A percentile compares a stretch with the other conserved stretches of the same genome.
Evolutionary conservation across 768 basidiomycete species (phyloP).

Genomic region (Tylopilus sp.): DNA sequence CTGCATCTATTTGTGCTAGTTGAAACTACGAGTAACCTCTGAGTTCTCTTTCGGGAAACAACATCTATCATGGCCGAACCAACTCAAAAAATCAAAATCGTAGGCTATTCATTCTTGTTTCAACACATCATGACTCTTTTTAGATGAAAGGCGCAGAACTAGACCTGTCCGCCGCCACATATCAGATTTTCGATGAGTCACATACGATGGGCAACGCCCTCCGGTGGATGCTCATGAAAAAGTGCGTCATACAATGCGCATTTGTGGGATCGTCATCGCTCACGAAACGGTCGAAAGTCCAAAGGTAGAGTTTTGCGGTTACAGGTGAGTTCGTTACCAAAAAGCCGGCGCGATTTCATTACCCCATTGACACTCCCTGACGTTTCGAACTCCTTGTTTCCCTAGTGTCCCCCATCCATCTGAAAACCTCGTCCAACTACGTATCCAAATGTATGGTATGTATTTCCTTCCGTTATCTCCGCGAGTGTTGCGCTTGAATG

Average conservation of each 20-base stretch:
- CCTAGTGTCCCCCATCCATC: constrained; percentile 82
- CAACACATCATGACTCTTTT: constrained; percentile 10
- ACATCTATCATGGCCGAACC: constrained; percentile 8
- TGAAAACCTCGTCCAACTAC: constrained; percentile 91
- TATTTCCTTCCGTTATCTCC: constrained; percentile 8
- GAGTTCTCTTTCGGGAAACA: constrained; percentile 7
- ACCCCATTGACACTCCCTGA: constrained; percentile 3
- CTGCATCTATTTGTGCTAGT: background rate
- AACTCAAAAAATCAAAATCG: constrained; percentile 32
- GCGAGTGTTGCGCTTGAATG: background rate
- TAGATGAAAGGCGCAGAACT: constrained; percentile 82
- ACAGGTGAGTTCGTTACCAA: constrained; percentile 56
- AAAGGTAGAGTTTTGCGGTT: constrained; percentile 97
- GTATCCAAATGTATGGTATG: constrained; percentile 99
- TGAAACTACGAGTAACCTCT: background rate
- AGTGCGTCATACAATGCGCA: constrained; percentile 50
- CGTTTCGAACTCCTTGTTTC: background rate
- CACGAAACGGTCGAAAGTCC: constrained; percentile 57
- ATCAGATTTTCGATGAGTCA: constrained; percentile 88
- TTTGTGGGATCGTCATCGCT: background rate
- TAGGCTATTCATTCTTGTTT: constrained; percentile 11
- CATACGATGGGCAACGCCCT: constrained; percentile 95
- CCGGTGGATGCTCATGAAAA: constrained; percentile 99
- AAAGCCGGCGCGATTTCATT: constrained; percentile 11
- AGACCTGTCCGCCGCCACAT: constrained; percentile 87